These are phyloP conservation scores for Trichosporon inkin DNA, from an alignment of 1,284 basidiomycete genomes.

Conservation along the genomic window DNA sequence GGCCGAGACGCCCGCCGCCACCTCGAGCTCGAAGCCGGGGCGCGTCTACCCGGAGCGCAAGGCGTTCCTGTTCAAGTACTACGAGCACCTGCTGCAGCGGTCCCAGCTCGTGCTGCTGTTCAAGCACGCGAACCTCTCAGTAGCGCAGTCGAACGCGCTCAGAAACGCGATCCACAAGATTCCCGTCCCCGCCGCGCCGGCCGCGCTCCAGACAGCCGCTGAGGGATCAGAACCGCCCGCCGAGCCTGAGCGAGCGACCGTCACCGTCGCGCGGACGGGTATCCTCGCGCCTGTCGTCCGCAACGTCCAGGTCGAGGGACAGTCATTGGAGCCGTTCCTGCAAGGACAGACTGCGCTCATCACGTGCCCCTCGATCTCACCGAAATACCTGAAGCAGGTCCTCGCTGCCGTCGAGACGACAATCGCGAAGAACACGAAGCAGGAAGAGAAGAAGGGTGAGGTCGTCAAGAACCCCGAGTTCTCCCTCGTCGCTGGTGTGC, in stretches of 20 bases:
- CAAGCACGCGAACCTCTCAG: slow-evolving; percentile 48
- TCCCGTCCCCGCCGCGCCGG: slow-evolving; percentile 27
- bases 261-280: slow-evolving; percentile 49
- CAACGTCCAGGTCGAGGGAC: slow-evolving; percentile 23
- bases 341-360: slow-evolving; percentile 41
- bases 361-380: slow-evolving; percentile 46
- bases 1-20: slow-evolving; percentile 10
- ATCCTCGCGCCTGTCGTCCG: slow-evolving; percentile 33
- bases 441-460: slow-evolving; percentile 27
- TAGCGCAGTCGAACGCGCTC: slow-evolving; percentile 40
- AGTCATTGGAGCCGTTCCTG: background rate
- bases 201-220: slow-evolving; percentile 9
- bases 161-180: slow-evolving; percentile 41
- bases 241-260: slow-evolving; percentile 22
- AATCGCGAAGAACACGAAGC: slow-evolving; percentile 24
- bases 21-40: slow-evolving; percentile 9
- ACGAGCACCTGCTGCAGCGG: slow-evolving; percentile 44
- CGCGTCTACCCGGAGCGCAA: slow-evolving; percentile 48
- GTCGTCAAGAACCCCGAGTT: slow-evolving; percentile 40
- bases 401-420: slow-evolving; percentile 38
- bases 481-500: slow-evolving; percentile 44
- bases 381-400: slow-evolving; percentile 44
- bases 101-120: slow-evolving; percentile 50
- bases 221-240: slow-evolving; percentile 8
- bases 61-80: slow-evolving; percentile 46